Evolutionary conservation across 169 alveolate genomes (phyloP), one percentile per base, ranked within the genome.

Genomic region (Cryptosporidium felis): DNA sequence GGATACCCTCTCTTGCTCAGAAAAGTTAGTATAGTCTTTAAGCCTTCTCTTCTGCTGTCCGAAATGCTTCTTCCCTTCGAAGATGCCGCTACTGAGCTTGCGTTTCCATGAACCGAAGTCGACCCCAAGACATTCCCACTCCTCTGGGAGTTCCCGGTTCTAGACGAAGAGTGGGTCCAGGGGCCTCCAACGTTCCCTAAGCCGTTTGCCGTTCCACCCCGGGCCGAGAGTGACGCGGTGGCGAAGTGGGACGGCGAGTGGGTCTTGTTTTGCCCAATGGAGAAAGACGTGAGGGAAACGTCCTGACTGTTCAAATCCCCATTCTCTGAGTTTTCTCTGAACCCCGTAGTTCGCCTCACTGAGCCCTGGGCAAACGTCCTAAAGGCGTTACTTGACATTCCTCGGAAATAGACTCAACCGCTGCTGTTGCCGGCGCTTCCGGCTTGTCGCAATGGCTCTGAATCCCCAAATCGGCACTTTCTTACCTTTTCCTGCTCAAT

Each of bases 1-100:
- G 65, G 85, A 5, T 74, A 74, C 14, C 85, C 85, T 36, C 85
- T 74, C n/a, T 74, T 74, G 36, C 85, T 74, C 58, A 74, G 56
- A 74, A 74, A 74, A 9, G 85, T 74, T 38, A 74, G 23, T 74
- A 74, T 74, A 53, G 74, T 74, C 28, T 74, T 74, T 16, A 74
- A 49, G 2, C 85, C 85, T 26, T 74, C 85, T 21, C 66, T 74
- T 53, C 67, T 74, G 36, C 32, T 74, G 36, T 74, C 85, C 12
- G 42, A 53, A 58, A 23, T 26, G 42, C 42, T 74, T 38, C 74
- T 74, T 5, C 60, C 59, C 30, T 56, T 74, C 38, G 85, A 74
- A 14, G 85, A 74, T 28, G 63, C 26, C 23, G 74, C 56, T 6
- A 59, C 74, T 38, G 85, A 74, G 34, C 32, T 12, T 49, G 40